phyloP scores from a whole-genome alignment of 176 grass and related monocot species.

The Eragrostis nindensis region DNA sequence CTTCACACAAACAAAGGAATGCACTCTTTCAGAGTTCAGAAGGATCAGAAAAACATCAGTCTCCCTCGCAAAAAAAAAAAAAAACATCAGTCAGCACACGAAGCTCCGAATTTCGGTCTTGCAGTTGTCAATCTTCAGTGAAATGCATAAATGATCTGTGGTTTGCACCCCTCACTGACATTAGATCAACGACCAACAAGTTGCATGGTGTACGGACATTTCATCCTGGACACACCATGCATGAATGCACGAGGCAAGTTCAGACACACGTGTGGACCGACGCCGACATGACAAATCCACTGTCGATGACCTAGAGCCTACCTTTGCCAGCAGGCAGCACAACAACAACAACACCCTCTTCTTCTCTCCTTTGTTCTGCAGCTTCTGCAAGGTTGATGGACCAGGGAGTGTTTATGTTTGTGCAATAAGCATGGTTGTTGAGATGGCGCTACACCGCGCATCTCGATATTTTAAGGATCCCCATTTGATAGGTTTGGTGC shows the following conservation, averaged over 20 bases:
- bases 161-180: background rate
- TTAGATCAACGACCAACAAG: background rate
- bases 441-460: background rate
- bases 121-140: background rate
- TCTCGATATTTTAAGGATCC: background rate
- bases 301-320: conserved; percentile 21
- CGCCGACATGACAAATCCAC: conserved; percentile 11
- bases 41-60: background rate
- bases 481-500: conserved; percentile 37
- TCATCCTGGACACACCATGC: conserved; percentile 3
- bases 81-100: background rate
- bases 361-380: background rate
- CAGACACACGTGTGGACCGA: conserved; percentile 36
- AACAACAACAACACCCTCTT: background rate
- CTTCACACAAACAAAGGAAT: background rate
- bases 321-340: background rate
- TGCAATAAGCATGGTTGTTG: background rate
- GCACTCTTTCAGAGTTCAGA: background rate
- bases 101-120: background rate
- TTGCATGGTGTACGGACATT: background rate
- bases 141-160: conserved; percentile 1
- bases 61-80: too few species aligned
- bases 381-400: background rate
- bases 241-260: background rate
- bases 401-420: conserved; percentile 10